These are phyloP conservation scores for Berberis thunbergii DNA, from an alignment of 164 flowering plant species.

Conservation along the genomic window DNA sequence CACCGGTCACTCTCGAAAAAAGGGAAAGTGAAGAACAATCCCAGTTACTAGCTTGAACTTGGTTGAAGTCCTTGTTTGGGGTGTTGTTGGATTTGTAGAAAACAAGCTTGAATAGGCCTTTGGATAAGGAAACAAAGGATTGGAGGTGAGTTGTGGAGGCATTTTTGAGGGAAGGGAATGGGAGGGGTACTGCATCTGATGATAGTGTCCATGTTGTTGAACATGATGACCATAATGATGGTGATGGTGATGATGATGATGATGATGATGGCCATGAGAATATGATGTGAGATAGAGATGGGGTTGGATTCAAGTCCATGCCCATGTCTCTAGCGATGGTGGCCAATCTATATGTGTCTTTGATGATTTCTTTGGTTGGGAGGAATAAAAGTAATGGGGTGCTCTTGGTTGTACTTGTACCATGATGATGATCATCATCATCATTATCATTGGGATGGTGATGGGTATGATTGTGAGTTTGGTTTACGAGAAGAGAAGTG, in stretches of 20 bases:
- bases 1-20: slow-evolving; percentile 26
- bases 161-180: slow-evolving; percentile 45
- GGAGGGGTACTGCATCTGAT: slow-evolving; percentile 34
- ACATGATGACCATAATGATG: slow-evolving; percentile 17
- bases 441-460: not conserved
- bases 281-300: slow-evolving; percentile 59
- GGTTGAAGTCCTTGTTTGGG: not conserved
- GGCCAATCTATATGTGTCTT: slow-evolving; percentile 44
- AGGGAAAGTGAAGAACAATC: slow-evolving; percentile 38
- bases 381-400: slow-evolving; percentile 37
- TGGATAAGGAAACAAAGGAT: slow-evolving; percentile 35
- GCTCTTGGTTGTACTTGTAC: not conserved
- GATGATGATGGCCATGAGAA: slow-evolving; percentile 45
- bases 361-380: slow-evolving; percentile 44
- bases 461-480: not conserved
- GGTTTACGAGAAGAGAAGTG: slow-evolving; percentile 14
- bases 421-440: slow-evolving; percentile 1
- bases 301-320: slow-evolving; percentile 51
- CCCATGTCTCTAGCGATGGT: slow-evolving; percentile 56
- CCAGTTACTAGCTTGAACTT: slow-evolving; percentile 28
- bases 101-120: slow-evolving; percentile 51
- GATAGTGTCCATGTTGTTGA: slow-evolving; percentile 18
- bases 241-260: slow-evolving; percentile 11
- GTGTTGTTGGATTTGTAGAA: slow-evolving; percentile 10
- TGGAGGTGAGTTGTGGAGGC: slow-evolving; percentile 39